phyloP scores from a whole-genome alignment of 768 basidiomycete genomes.

The Suillus decipiens region DNA sequence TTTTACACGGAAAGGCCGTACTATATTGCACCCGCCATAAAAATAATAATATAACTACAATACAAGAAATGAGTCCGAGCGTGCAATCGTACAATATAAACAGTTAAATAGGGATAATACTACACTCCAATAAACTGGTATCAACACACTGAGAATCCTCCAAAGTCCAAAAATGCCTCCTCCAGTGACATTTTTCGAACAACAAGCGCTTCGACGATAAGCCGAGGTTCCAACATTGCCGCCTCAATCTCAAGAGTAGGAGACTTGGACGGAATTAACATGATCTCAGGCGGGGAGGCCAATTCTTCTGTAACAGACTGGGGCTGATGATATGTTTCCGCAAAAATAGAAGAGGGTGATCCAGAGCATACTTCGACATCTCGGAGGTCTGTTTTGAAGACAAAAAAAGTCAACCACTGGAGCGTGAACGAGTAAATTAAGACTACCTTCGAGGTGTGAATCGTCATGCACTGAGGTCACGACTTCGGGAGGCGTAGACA shows the following conservation, averaged over 20 bases:
- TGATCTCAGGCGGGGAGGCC: not conserved
- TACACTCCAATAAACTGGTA: not conserved
- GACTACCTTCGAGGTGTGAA: constrained; percentile 1
- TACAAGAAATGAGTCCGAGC: not conserved
- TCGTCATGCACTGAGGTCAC: constrained; percentile 22
- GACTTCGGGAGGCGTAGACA: constrained; percentile 18
- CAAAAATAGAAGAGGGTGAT: not conserved
- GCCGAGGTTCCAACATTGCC: constrained; percentile 41
- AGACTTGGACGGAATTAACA: not conserved
- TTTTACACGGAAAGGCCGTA: not conserved
- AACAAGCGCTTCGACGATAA: constrained; percentile 81
- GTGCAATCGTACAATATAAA: not conserved
- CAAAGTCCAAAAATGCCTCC: constrained; percentile 78
- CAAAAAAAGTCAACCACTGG: not conserved
- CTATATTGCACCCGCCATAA: not conserved
- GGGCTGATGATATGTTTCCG: not conserved
- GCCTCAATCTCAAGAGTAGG: constrained; percentile 13
- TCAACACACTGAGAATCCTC: constrained; percentile 47
- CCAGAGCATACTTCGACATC: not conserved
- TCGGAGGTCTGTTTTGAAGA: not conserved
- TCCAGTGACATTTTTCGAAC: constrained; percentile 75
- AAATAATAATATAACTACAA: not conserved
- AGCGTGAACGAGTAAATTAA: not conserved
- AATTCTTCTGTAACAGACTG: not conserved
- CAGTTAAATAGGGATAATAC: not conserved